A percentile compares a stretch with the other conserved stretches of the same genome.
These are phyloP conservation scores for Coprinellus micaceus DNA, from an alignment of 768 basidiomycete genomes.

Conservation along the genomic window DNA sequence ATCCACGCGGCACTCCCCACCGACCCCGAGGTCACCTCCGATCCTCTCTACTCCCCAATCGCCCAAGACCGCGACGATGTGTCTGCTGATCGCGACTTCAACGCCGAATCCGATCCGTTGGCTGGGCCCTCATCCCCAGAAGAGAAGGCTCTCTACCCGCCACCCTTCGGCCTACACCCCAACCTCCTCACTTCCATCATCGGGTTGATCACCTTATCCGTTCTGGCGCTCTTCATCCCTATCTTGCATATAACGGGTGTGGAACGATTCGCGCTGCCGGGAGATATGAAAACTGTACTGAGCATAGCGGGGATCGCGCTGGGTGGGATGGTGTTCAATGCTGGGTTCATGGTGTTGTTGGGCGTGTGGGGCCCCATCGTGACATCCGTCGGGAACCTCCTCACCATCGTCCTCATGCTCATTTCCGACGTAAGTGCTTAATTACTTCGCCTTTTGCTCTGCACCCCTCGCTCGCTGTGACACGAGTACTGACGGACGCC, in stretches of 20 bases:
- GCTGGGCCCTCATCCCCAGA: constrained; percentile 7
- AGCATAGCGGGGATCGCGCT: constrained; percentile 67
- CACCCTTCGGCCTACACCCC: constrained; percentile 82
- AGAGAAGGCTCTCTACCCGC: constrained; percentile 44
- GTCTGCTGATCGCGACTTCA: constrained; percentile 8
- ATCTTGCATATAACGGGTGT: constrained; percentile 62
- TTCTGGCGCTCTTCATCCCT: constrained; percentile 79
- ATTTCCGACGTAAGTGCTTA: constrained; percentile 61
- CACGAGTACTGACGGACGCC: too few species aligned
- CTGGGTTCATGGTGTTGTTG: constrained; percentile 83
- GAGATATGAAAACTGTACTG: constrained; percentile 37
- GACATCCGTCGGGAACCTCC: constrained; percentile 84
- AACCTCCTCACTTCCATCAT: constrained; percentile 78
- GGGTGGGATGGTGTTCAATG: constrained; percentile 76
- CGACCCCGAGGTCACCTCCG: constrained; percentile 49
- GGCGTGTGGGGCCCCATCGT: constrained; percentile 87
- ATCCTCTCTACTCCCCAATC: constrained; percentile 44
- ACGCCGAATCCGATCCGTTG: constrained; percentile 5
- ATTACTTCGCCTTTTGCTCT: background rate
- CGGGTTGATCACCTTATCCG: constrained; percentile 69
- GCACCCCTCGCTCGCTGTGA: too few species aligned
- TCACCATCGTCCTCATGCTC: constrained; percentile 90
- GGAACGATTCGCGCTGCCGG: constrained; percentile 68
- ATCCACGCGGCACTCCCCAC: constrained; percentile 66
- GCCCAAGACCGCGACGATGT: constrained; percentile 35